phyloP scores from a whole-genome alignment of 2,329 filamentous ascomycete genomes.

The Allantophomopsis cytisporea region DNA sequence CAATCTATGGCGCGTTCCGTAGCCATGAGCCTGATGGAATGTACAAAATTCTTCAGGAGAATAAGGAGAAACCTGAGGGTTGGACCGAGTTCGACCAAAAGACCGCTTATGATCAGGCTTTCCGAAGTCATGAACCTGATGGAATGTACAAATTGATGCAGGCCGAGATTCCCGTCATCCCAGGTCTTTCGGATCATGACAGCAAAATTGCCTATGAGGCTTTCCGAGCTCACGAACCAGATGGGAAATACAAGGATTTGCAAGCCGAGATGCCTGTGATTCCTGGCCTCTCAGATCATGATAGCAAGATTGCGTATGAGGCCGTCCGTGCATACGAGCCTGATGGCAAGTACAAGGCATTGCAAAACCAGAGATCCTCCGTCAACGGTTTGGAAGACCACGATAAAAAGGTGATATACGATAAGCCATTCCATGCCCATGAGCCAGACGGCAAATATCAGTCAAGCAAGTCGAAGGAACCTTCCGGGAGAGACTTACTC shows the following conservation, averaged over 20 bases:
- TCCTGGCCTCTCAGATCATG: background rate
- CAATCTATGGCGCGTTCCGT: constrained; percentile 21
- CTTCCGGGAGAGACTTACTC: too few species aligned
- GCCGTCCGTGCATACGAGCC: constrained; percentile 21
- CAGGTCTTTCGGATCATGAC: constrained; percentile 3
- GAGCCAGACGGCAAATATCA: too few species aligned
- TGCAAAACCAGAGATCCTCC: constrained; percentile 16
- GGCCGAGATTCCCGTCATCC: constrained; percentile 7
- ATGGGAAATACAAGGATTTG: constrained; percentile 20
- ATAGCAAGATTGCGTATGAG: constrained; percentile 18
- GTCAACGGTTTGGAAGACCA: constrained; percentile 22
- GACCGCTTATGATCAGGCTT: constrained; percentile 16
- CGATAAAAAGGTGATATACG: constrained; percentile 9
- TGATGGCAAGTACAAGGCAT: constrained; percentile 20
- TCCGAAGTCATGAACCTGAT: constrained; percentile 19
- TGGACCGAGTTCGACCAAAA: background rate
- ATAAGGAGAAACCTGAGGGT: constrained; percentile 24
- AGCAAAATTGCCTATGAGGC: constrained; percentile 18
- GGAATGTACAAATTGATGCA: constrained; percentile 10
- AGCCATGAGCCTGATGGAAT: constrained; percentile 23
- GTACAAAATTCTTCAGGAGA: constrained; percentile 14
- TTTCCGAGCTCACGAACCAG: constrained; percentile 19
- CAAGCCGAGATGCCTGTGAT: constrained; percentile 17
- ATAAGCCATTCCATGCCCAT: too few species aligned
- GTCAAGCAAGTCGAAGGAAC: too few species aligned